Conservation (phyloP, 805 yeast genomes). For the Myxozyma neotropica region DNA sequence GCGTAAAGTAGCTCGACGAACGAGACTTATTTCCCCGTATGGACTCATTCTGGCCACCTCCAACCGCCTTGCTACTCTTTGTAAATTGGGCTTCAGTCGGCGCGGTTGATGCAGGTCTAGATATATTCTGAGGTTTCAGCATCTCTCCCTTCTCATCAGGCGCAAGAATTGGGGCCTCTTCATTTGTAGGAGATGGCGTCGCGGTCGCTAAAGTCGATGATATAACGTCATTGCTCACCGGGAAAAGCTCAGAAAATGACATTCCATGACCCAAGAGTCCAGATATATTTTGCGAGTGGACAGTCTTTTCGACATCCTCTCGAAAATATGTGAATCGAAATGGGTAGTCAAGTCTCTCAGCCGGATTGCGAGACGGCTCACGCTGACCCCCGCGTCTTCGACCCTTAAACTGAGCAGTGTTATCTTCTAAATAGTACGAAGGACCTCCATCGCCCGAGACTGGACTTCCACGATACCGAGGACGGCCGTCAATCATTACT, state of each 20-base stretch:
- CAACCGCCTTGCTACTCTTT: neutral
- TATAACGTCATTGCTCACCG: constrained; percentile 31
- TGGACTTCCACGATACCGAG: constrained; percentile 55
- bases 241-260: constrained; percentile 66
- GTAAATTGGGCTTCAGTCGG: neutral
- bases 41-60: neutral
- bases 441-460: constrained; percentile 8
- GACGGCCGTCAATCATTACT: constrained; percentile 59
- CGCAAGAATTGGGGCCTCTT: constrained; percentile 62
- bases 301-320: constrained; percentile 82
- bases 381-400: constrained; percentile 34
- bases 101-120: neutral
- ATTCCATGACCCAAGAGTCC: constrained; percentile 62
- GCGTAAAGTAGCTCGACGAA: neutral
- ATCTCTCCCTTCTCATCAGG: constrained; percentile 9
- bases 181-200: constrained; percentile 1
- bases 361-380: constrained; percentile 50
- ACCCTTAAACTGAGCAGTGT: constrained; percentile 20
- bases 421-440: constrained; percentile 27
- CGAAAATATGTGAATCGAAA: constrained; percentile 85
- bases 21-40: neutral
- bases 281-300: constrained; percentile 85
- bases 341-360: constrained; percentile 21
- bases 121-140: constrained; percentile 1
- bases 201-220: constrained; percentile 8